A percentile compares a stretch with the other conserved stretches of the same genome.
Conservation (phyloP, 805 yeast genomes). For the Myxozyma sirexii region DNA sequence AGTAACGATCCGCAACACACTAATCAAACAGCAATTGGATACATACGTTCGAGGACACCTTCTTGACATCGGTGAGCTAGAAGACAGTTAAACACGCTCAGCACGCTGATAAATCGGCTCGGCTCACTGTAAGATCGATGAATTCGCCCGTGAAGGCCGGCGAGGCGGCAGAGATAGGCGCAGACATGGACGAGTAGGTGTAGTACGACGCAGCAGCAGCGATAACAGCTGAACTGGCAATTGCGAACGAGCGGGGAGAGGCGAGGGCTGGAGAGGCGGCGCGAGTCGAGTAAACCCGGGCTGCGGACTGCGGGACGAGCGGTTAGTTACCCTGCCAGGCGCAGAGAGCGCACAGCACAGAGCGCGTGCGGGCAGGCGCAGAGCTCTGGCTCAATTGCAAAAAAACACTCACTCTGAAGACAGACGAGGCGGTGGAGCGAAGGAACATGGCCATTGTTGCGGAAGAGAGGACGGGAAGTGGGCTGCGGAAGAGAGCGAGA, state of each 20-base stretch:
- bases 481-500: neutral
- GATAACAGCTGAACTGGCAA: conserved; percentile 22
- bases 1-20: neutral
- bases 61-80: conserved; percentile 24
- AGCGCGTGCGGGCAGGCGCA: neutral
- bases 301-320: conserved; percentile 2
- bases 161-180: conserved; percentile 26
- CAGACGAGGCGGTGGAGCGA: conserved; percentile 10
- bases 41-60: conserved; percentile 26
- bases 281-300: conserved; percentile 15
- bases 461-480: neutral
- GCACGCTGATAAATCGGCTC: neutral
- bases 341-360: neutral
- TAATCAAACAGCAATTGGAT: neutral
- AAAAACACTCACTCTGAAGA: conserved; percentile 5
- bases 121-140: conserved; percentile 28
- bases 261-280: neutral
- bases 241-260: neutral
- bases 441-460: conserved; percentile 14
- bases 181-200: conserved; percentile 22
- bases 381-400: neutral
- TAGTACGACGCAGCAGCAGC: conserved; percentile 26
- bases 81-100: neutral
- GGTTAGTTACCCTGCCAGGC: neutral
- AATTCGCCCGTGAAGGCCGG: conserved; percentile 30